Base-by-base conservation (phyloP, 1,284 basidiomycete genomes). In the Pyrrhoderma noxium region DNA sequence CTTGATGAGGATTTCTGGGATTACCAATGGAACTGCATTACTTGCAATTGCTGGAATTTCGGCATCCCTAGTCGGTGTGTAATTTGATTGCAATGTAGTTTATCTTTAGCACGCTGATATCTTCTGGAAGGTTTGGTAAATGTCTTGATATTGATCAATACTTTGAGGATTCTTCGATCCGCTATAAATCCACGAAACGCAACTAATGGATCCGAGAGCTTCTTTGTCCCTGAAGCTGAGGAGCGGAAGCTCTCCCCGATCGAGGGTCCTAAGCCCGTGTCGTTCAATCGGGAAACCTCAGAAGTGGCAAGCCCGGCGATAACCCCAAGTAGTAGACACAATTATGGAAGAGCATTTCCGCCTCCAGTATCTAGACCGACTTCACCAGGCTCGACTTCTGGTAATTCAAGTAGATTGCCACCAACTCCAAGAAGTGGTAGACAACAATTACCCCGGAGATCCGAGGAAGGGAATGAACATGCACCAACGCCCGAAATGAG, bases 91-190 rank as follows among this genome's bases (percentile, higher is more conserved):
- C 7, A 1, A 2, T 36, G 27, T 21, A 35, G 16, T 7, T 38
- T 7, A 14, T 14, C 9, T 11, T 21, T 7, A 22, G 8, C 35
- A 35, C 5, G 44, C 41, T 34, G 4, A 45, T 62, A 34, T 35
- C 39, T 35, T 19, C 43, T 18, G 8, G 40, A 47, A 87, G 85
- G 82, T 41, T 58, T 79, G 21, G 75, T 76, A 11, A 82, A 86
- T 58, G 79, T 82, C 18, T 52, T 73, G 8, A 68, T 86, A n/a
- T 70, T 85, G 23, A 78, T 74, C 66, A 85, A 82, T 61, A 84
- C 80, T 2, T 74, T 85, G 59, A 73, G 79, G n/a, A 71, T 83
- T 44, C 66, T 87, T 35, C 69, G 71, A n/a, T 75, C 76, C 19
- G 75, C 74, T 22, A 72, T 81, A 57, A 46, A 19, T 19, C 22